These are phyloP conservation scores for Cordyceps militaris DNA, from an alignment of 2,329 filamentous ascomycete species.

Conservation along the genomic window DNA sequence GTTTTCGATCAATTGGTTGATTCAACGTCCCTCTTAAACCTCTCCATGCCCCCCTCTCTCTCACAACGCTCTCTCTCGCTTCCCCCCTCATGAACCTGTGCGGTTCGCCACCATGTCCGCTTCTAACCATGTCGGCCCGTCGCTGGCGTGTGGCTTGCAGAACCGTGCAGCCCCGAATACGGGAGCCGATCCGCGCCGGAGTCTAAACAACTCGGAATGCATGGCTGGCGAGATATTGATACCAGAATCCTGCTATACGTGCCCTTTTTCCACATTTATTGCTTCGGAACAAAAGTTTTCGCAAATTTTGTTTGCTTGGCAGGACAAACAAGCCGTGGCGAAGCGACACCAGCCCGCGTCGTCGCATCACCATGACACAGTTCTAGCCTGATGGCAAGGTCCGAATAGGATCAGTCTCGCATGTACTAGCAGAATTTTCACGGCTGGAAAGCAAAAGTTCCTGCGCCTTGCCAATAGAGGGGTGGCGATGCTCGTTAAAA, in stretches of 20 bases:
- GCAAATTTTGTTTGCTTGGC: neutral
- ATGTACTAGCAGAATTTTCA: neutral
- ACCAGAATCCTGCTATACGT: neutral
- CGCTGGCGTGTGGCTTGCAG: constrained; percentile 5
- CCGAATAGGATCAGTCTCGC: neutral
- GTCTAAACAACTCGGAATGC: neutral
- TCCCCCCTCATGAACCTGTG: neutral
- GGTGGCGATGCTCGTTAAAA: neutral
- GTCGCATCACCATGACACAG: neutral
- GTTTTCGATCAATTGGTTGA: neutral
- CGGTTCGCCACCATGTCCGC: neutral
- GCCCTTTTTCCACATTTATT: neutral
- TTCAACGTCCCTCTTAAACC: neutral
- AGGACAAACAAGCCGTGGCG: constrained; percentile 6
- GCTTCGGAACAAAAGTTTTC: neutral
- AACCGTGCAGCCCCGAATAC: neutral
- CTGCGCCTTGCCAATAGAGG: neutral
- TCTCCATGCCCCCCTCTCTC: neutral
- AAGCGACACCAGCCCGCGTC: constrained; percentile 6
- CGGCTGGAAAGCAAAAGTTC: neutral
- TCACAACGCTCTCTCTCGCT: neutral
- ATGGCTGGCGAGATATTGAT: constrained; percentile 6
- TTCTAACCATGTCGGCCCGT: constrained; percentile 8
- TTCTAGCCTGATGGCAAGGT: neutral
- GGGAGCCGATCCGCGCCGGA: neutral